phyloP scores from a whole-genome alignment of 2,329 filamentous ascomycete genomes.

The Beauveria australis region DNA sequence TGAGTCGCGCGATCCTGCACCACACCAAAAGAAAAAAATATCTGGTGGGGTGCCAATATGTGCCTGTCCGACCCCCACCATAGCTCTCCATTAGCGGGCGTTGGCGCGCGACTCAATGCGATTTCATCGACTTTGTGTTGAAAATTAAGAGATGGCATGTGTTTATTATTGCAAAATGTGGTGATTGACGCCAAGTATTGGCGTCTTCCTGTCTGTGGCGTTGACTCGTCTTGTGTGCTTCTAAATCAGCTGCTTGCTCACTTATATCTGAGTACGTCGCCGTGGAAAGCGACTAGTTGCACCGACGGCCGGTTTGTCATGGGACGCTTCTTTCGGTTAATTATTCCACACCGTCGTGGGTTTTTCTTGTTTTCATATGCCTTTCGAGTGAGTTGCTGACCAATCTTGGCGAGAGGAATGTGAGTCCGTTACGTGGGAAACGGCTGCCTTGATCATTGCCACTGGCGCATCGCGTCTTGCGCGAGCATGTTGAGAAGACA shows the following conservation, averaged over 20 bases:
- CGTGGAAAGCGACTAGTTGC: background rate
- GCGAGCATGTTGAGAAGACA: too few species aligned
- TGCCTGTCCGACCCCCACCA: constrained; percentile 9
- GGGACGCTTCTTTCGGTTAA: too few species aligned
- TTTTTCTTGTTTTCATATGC: too few species aligned
- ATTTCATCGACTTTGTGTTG: background rate
- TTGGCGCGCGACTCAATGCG: background rate
- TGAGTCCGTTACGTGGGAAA: too few species aligned
- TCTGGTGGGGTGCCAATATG: constrained; percentile 10
- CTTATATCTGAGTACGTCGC: background rate
- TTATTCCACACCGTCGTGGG: too few species aligned
- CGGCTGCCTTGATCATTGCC: too few species aligned
- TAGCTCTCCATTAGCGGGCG: constrained; percentile 3
- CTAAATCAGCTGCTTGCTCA: background rate
- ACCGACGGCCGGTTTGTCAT: background rate
- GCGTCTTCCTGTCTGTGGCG: background rate
- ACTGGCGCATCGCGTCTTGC: too few species aligned
- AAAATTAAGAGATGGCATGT: background rate
- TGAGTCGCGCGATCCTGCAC: constrained; percentile 7
- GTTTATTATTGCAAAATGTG: background rate
- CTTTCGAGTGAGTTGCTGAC: too few species aligned
- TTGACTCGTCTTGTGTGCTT: background rate
- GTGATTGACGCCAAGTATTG: too few species aligned
- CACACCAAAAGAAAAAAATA: constrained; percentile 10
- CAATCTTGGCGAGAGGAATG: too few species aligned